These are phyloP conservation scores for Xylaria flabelliformis DNA, from an alignment of 495 filamentous ascomycete genomes.

Conservation along the genomic window DNA sequence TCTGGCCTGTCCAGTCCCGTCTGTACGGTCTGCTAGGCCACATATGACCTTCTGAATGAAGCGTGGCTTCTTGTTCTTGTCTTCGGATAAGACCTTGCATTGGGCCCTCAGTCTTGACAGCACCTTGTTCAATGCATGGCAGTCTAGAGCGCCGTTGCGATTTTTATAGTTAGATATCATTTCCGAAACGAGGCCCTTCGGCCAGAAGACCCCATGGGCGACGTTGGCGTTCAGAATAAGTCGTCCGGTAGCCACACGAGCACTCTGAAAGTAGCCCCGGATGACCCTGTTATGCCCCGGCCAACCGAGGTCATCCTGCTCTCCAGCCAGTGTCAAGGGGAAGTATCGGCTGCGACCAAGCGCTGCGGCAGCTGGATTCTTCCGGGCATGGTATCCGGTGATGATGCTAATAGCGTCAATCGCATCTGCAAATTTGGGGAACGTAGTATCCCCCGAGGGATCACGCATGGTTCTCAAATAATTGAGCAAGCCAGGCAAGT, in stretches of 20 bases:
- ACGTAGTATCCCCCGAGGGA: conserved; percentile 45
- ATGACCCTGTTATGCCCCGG: conserved; percentile 48
- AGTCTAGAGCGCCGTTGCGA: neutral
- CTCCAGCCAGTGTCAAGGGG: conserved; percentile 37
- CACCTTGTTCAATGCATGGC: conserved; percentile 44
- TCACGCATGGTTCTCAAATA: conserved; percentile 56
- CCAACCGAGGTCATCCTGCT: conserved; percentile 32
- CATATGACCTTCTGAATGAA: conserved; percentile 17
- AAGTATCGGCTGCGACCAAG: conserved; percentile 55
- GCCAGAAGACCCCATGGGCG: conserved; percentile 55
- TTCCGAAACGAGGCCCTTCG: conserved; percentile 29
- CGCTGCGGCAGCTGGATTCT: conserved; percentile 34
- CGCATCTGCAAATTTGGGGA: conserved; percentile 47
- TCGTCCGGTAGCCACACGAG: conserved; percentile 68
- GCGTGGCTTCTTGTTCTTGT: conserved; percentile 26
- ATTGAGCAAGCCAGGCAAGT: conserved; percentile 56
- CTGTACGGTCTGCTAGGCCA: conserved; percentile 43
- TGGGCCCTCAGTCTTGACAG: conserved; percentile 54
- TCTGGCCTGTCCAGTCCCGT: conserved; percentile 33
- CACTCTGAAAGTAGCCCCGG: conserved; percentile 72
- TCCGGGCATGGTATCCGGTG: conserved; percentile 50
- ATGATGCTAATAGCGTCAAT: conserved; percentile 60
- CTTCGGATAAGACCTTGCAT: conserved; percentile 49
- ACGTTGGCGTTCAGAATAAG: conserved; percentile 68
- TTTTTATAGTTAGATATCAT: conserved; percentile 30